phyloP scores from a whole-genome alignment of 2,329 filamentous ascomycete genomes.

The Verticillium nonalfalfae region DNA sequence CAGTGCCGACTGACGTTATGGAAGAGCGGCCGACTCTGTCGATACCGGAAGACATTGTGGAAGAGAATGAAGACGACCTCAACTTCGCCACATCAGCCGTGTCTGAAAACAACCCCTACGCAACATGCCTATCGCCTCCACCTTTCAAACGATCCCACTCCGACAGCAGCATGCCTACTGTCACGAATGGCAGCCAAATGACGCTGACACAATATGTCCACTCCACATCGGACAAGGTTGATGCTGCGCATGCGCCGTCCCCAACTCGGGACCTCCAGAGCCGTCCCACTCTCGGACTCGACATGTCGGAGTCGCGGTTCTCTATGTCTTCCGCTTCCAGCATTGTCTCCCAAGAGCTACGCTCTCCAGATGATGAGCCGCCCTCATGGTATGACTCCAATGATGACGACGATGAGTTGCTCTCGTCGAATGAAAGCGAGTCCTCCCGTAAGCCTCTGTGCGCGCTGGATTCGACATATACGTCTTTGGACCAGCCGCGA shows the following conservation, averaged over 20 bases:
- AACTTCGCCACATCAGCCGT: conserved; percentile 52
- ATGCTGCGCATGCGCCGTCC: not conserved
- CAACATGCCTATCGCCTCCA: conserved; percentile 46
- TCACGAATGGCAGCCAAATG: conserved; percentile 16
- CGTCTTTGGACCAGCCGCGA: conserved; percentile 15
- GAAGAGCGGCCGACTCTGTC: conserved; percentile 22
- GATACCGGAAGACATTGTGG: conserved; percentile 28
- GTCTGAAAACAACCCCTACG: conserved; percentile 35
- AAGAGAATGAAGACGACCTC: conserved; percentile 42
- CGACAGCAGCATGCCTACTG: conserved; percentile 17
- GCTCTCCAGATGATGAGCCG: conserved; percentile 31
- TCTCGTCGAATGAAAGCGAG: conserved; percentile 28
- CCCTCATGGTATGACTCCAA: conserved; percentile 42
- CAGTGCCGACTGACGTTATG: conserved; percentile 6
- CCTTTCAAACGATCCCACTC: conserved; percentile 36
- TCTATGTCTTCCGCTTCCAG: conserved; percentile 23
- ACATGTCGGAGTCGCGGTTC: conserved; percentile 19
- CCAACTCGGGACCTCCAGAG: conserved; percentile 3
- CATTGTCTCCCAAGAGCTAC: conserved; percentile 25
- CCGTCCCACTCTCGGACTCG: conserved; percentile 5
- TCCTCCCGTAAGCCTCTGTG: conserved; percentile 18
- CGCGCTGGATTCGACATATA: conserved; percentile 7
- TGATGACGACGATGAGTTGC: conserved; percentile 26
- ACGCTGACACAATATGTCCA: conserved; percentile 14
- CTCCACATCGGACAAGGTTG: not conserved